Evolutionary conservation across 768 basidiomycete species (phyloP), one percentile per base, ranked within the genome.

Genomic region (Aureoboletus auriporus): DNA sequence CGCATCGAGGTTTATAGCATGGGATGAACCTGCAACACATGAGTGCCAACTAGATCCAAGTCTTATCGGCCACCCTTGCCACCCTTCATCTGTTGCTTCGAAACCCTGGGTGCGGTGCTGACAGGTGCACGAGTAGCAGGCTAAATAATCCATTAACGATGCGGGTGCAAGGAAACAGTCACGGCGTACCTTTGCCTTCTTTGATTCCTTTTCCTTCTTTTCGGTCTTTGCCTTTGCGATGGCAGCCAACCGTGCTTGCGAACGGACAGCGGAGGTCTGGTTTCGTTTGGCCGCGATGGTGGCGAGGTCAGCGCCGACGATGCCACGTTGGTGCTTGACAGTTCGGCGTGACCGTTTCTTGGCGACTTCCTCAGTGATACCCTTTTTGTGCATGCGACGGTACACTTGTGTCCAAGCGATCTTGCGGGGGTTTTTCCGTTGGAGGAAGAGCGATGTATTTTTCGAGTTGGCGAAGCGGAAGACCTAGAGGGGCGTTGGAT

Each of bases 341-440:
- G 91, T 93, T 72, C 86, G 85, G 73, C 94, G 89, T 43, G 89
- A 89, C 57, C 95, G 88, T 78, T 96, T 97, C 92, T 98, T 99
- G 64, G 93, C 93, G 44, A 94, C 89, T 74, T 98, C 95, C 75
- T 99, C 96, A 44, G 93, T 93, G 71, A 98, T 83, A 70, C 96
- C 96, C 85, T 99, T 99, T 84, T 95, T 97, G 84, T 98, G 96
- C 86, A 96, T 91, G 62, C 93, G 88, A 57, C 91, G 88, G 80
- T 89, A 95, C 53, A 88, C 82, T 62, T 77, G 73, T 34, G 95
- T 98, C 95, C 95, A 98, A 55, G 95, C 87, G 75, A 98, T 93
- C 83, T 98, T 98, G 69, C 96, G 91, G 44, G 96, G 96, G 80
- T 99, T 98, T 79, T 99, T 99, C 77, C 95, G 90, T 73, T 99